phyloP scores from a whole-genome alignment of 176 grass and related monocot species.

The Carex parvula region DNA sequence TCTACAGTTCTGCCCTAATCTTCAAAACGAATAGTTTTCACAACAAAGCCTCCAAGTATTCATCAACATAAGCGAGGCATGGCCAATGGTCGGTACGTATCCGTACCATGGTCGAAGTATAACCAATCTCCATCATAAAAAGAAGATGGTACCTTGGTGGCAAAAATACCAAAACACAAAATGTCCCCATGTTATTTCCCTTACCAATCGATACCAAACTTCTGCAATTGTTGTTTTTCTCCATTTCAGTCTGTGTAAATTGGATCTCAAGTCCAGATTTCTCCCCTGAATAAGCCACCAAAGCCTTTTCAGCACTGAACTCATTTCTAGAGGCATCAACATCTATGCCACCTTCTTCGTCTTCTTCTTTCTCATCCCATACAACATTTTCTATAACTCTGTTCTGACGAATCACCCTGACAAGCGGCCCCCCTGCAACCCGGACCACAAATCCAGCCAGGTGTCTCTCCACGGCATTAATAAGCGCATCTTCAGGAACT shows the following conservation, averaged over 20 bases:
- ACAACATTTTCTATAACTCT: constrained; percentile 59
- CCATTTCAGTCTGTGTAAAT: constrained; percentile 25
- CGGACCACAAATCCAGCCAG: constrained; percentile 66
- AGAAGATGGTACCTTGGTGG: constrained; percentile 92
- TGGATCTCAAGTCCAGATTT: not conserved
- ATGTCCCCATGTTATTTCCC: constrained; percentile 47
- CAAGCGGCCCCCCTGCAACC: constrained; percentile 52
- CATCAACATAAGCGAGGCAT: constrained; percentile 91
- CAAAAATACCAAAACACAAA: constrained; percentile 77
- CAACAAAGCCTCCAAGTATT: constrained; percentile 91
- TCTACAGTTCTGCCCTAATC: constrained; percentile 40
- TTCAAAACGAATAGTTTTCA: constrained; percentile 30
- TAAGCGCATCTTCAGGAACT: constrained; percentile 59
- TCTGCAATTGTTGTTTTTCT: constrained; percentile 35
- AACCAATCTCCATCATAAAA: constrained; percentile 87
- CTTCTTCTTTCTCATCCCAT: constrained; percentile 58
- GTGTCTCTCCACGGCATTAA: constrained; percentile 67
- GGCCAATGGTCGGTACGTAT: constrained; percentile 98
- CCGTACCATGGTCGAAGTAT: constrained; percentile 65
- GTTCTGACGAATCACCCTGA: constrained; percentile 56
- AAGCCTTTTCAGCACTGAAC: constrained; percentile 44
- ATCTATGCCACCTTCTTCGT: constrained; percentile 7
- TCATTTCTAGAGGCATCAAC: constrained; percentile 13
- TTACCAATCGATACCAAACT: constrained; percentile 39
- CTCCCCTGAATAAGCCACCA: constrained; percentile 61